A percentile compares a stretch with the other conserved stretches of the same genome.
Conservation (phyloP, 2,329 filamentous ascomycete species). For the Nothophaeocryptopus gaeumannii region DNA sequence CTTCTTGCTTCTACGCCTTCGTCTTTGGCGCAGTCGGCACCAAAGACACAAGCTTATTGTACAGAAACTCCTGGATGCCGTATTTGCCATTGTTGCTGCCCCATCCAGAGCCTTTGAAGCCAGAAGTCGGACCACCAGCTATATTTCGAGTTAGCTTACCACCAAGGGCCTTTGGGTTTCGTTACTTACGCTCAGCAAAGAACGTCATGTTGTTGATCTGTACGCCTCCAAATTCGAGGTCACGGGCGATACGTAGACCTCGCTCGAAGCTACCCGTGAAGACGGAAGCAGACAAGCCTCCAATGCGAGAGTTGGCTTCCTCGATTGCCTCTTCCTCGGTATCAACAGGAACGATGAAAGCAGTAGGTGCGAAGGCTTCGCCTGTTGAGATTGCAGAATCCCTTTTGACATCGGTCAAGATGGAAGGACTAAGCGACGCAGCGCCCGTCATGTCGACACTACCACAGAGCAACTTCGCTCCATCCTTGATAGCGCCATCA, state of each 20-base stretch:
- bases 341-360: constrained; percentile 2
- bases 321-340: constrained; percentile 3
- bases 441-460: no score
- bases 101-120: constrained; percentile 6
- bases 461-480: no score
- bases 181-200: not conserved
- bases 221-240: constrained; percentile 7
- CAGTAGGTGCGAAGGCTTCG: constrained; percentile 2
- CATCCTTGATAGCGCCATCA: no score
- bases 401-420: not conserved
- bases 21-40: not conserved
- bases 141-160: no score
- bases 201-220: constrained; percentile 9
- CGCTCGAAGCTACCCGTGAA: constrained; percentile 3
- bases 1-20: no score
- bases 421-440: not conserved
- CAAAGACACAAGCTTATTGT: not conserved
- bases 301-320: constrained; percentile 2
- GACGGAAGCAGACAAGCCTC: not conserved
- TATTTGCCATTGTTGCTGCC: constrained; percentile 3
- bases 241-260: not conserved
- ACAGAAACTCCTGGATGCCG: constrained; percentile 1
- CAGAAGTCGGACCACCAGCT: not conserved
- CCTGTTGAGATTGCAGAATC: not conserved
- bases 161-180: no score